phyloP scores from a whole-genome alignment of 495 filamentous ascomycete species.

The Acidiella bohemica region DNA sequence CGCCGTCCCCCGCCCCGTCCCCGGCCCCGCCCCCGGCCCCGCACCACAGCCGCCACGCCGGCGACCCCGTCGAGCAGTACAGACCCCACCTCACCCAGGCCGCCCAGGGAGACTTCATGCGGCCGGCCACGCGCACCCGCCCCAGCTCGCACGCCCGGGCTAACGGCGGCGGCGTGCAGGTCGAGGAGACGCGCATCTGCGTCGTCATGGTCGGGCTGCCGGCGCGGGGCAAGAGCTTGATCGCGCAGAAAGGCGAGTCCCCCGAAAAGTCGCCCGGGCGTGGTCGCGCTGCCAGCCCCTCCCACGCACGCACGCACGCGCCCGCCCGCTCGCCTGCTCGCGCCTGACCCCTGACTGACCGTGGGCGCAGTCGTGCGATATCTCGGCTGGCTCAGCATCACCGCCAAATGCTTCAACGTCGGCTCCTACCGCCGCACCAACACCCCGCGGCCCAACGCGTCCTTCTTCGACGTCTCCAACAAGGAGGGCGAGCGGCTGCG shows the following conservation, averaged over 20 bases:
- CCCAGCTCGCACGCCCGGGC: constrained; percentile 20
- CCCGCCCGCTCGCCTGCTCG: too few relatives aligned
- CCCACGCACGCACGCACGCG: too few relatives aligned
- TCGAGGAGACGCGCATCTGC: constrained; percentile 87
- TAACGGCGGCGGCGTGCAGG: constrained; percentile 50
- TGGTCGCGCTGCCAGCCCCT: too few relatives aligned
- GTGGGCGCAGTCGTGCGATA: constrained; percentile 66
- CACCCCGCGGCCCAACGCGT: constrained; percentile 72
- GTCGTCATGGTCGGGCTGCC: constrained; percentile 98
- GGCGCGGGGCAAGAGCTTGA: constrained; percentile 89
- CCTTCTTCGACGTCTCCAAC: constrained; percentile 87
- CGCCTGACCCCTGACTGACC: not conserved
- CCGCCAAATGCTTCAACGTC: constrained; percentile 89
- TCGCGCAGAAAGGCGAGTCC: constrained; percentile 75
- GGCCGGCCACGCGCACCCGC: constrained; percentile 8
- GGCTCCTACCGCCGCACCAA: constrained; percentile 80
- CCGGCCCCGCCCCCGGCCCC: not conserved
- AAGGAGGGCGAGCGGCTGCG: constrained; percentile 79
- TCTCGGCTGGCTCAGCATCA: constrained; percentile 87
- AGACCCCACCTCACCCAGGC: constrained; percentile 5
- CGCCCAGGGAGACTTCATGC: constrained; percentile 18
- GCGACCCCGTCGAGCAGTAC: too few relatives aligned
- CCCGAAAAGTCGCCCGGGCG: too few relatives aligned
- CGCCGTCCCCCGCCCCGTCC: constrained; percentile 4
- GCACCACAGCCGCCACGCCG: not conserved